A percentile compares a stretch with the other conserved stretches of the same genome.
Evolutionary conservation across 352 stramenopile species (phyloP).

Genomic region (Globisporangium takayamanum): DNA sequence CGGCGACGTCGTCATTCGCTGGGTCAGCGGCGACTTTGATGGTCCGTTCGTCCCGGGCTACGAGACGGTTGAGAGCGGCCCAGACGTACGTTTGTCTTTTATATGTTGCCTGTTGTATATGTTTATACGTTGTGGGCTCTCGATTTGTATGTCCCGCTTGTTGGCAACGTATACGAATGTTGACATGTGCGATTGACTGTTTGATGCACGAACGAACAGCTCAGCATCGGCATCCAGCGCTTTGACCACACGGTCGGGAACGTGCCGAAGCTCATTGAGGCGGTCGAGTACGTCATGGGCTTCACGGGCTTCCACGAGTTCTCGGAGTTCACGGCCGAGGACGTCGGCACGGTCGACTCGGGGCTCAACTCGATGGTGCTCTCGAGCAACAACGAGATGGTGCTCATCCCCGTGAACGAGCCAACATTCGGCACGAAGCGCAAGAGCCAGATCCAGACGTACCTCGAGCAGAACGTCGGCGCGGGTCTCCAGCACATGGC

Average conservation of each 20-base stretch:
- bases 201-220: constrained; percentile 15
- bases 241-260: constrained; percentile 90
- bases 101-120: background rate
- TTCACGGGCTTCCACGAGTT: constrained; percentile 91
- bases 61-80: constrained; percentile 30
- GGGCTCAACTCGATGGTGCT: constrained; percentile 94
- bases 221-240: constrained; percentile 76
- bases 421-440: constrained; percentile 89
- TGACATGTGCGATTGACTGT: background rate
- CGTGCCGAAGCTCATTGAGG: constrained; percentile 85
- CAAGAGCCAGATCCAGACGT: constrained; percentile 96
- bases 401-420: constrained; percentile 95
- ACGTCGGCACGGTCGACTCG: constrained; percentile 93
- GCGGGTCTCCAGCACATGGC: constrained; percentile 94
- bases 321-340: constrained; percentile 92
- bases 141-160: background rate
- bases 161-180: background rate
- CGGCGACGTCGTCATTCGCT: constrained; percentile 86
- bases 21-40: constrained; percentile 68
- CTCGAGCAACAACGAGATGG: constrained; percentile 90
- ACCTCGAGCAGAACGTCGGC: constrained; percentile 94
- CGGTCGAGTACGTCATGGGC: constrained; percentile 73
- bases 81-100: constrained; percentile 12
- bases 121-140: background rate
- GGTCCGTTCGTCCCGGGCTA: constrained; percentile 81